Conservation (phyloP, 768 basidiomycete species). For the Pisolithus marmoratus region DNA sequence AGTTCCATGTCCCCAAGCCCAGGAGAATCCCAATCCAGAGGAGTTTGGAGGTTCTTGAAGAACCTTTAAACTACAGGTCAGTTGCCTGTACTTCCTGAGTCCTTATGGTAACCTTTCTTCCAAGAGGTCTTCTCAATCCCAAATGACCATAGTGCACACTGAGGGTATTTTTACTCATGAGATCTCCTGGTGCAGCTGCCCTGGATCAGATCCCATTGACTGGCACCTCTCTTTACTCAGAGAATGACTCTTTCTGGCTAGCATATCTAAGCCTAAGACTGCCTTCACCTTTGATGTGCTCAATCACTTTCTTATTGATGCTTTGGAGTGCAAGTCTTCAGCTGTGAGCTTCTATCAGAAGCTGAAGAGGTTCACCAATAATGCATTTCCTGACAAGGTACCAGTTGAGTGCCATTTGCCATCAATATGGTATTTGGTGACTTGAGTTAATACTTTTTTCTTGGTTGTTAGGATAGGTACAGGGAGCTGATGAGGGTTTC, state of each 20-base stretch:
- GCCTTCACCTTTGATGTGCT: slow-evolving; percentile 6
- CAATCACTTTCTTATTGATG: slow-evolving; percentile 2
- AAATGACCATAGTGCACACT: not conserved
- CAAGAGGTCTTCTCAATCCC: not conserved
- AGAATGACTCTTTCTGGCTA: slow-evolving; percentile 1
- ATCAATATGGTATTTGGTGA: too few species aligned
- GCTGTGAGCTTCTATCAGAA: slow-evolving; percentile 8
- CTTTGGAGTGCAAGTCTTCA: slow-evolving; percentile 10
- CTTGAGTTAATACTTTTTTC: too few species aligned
- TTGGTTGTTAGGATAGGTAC: slow-evolving; percentile 5
- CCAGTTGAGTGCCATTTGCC: too few species aligned
- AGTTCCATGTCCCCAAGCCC: slow-evolving; percentile 6
- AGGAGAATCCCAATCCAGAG: not conserved
- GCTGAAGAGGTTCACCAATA: slow-evolving; percentile 5
- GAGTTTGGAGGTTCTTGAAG: not conserved
- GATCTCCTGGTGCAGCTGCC: slow-evolving; percentile 2
- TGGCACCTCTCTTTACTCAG: not conserved
- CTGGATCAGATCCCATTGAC: not conserved
- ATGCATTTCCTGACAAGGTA: not conserved
- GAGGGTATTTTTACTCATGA: slow-evolving; percentile 1
- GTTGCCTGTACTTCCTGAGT: not conserved
- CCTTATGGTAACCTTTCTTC: not conserved
- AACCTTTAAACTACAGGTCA: not conserved
- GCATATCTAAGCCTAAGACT: slow-evolving; percentile 1
- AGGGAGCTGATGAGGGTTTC: slow-evolving; percentile 6